Base-by-base conservation (phyloP, 306 rosid genomes). In the Notholithocarpus densiflorus region DNA sequence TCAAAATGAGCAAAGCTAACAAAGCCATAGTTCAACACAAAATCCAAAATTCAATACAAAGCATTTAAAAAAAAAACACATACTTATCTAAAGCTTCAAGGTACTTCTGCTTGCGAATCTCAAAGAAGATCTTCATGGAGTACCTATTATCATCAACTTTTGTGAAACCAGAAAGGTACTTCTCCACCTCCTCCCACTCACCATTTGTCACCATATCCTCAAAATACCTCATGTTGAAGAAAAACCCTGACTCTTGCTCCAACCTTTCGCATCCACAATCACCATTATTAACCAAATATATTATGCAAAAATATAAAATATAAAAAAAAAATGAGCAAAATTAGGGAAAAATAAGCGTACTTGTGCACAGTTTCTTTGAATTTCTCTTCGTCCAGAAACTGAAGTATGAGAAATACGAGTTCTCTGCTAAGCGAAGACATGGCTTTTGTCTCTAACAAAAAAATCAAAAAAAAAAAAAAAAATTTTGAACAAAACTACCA, bases 341-440 rank as follows among this genome's bases (percentile, higher is more conserved):
- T 40, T 5, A 20, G 11, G 56, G 24, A 68, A 75, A 74, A 60
- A 45, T 56, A 40, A 68, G 45, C 91, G 24, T 87, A 96, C 99
- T 86, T 96, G 84, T 93, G 99, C 74, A 96, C 99, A 71, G 97
- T 88, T 75, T 93, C 99, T 83, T 93, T 96, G 78, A 93, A 96
- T 93, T 96, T 96, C 86, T 96, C 99, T 88, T 96, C 99, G 57
- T 96, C 99, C 2, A 96, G 92, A 89, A 96, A 96, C 91, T 96
- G 99, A 83, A 96, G 99, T 91, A 96, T 96, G 60, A 96, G 97
- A 90, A 96, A 96, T 55, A 93, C 99, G 18, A 96, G 96, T 79
- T 96, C 99, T 79, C 99, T 91, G 96, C 99, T 96, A 12, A 96
- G 92, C 83, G 99, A 96, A 79, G 99, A 90, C 99, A 96, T 96